Evolutionary conservation across 441 rosid genomes (phyloP).

Genomic region (Erodium trifolium): DNA sequence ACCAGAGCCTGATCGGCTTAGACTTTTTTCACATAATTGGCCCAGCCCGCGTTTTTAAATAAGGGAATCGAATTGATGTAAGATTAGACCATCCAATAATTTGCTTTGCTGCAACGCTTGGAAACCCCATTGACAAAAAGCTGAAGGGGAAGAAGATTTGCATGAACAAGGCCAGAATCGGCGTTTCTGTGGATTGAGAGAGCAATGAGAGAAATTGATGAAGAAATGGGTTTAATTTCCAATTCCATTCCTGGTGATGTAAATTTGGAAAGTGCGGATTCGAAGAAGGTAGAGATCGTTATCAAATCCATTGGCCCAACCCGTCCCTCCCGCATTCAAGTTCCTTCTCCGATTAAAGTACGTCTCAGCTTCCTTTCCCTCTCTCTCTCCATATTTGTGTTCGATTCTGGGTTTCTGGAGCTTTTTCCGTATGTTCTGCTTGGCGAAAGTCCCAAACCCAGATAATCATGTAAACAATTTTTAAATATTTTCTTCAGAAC

Average conservation of each 20-base stretch:
- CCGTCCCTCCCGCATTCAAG: conserved; percentile 52
- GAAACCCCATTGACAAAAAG: not conserved
- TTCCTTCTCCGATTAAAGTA: conserved; percentile 53
- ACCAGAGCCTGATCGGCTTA: too few species aligned
- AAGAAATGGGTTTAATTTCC: conserved; percentile 10
- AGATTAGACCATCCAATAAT: not conserved
- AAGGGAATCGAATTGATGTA: too few species aligned
- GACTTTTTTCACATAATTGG: too few species aligned
- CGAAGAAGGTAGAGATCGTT: conserved; percentile 45
- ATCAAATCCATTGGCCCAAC: conserved; percentile 72
- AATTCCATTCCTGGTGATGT: not conserved
- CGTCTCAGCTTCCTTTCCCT: not conserved
- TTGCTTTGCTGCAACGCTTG: not conserved
- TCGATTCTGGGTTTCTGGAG: not conserved
- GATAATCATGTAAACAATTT: too few species aligned
- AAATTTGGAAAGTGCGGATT: not conserved
- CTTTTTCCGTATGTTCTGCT: not conserved
- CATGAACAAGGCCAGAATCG: not conserved
- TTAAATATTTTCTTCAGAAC: too few species aligned
- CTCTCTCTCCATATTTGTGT: not conserved
- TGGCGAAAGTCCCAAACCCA: not conserved
- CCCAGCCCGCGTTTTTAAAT: too few species aligned
- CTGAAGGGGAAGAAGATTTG: not conserved
- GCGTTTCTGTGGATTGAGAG: not conserved
- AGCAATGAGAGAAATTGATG: conserved; percentile 25